These are phyloP conservation scores for Tuber brumale DNA, from an alignment of 495 filamentous ascomycete species.

Conservation along the genomic window DNA sequence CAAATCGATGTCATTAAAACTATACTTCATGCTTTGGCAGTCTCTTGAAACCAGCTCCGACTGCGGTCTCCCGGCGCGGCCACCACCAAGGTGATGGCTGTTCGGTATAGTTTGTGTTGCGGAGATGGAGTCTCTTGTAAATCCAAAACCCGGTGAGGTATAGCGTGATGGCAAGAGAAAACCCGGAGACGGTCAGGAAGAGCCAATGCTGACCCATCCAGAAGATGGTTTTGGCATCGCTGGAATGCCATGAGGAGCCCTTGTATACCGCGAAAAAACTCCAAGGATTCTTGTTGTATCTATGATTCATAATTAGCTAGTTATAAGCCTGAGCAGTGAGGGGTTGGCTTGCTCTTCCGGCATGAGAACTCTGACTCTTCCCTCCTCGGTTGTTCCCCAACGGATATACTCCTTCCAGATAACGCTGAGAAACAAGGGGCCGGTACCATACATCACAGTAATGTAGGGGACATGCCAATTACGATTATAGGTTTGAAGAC, in stretches of 20 bases:
- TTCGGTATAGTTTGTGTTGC: slow-evolving; percentile 23
- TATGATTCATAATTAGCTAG: slow-evolving; percentile 54
- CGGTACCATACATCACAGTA: slow-evolving; percentile 81
- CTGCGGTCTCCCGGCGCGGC: slow-evolving; percentile 28
- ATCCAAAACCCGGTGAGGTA: slow-evolving; percentile 28
- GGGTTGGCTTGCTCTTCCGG: slow-evolving; percentile 40
- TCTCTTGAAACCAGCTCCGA: slow-evolving; percentile 31
- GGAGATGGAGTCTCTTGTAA: slow-evolving; percentile 30
- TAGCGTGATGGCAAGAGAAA: slow-evolving; percentile 47
- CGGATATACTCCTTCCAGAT: slow-evolving; percentile 73
- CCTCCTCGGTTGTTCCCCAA: slow-evolving; percentile 36
- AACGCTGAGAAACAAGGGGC: slow-evolving; percentile 75
- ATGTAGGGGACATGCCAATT: slow-evolving; percentile 78
- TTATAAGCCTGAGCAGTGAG: background rate
- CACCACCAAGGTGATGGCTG: slow-evolving; percentile 27
- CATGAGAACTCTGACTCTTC: slow-evolving; percentile 42
- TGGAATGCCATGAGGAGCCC: slow-evolving; percentile 71
- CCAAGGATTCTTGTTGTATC: slow-evolving; percentile 65
- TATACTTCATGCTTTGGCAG: slow-evolving; percentile 37
- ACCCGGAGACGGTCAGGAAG: slow-evolving; percentile 60
- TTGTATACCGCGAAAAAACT: slow-evolving; percentile 71
- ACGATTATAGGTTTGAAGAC: slow-evolving; percentile 62
- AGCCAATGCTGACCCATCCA: slow-evolving; percentile 77
- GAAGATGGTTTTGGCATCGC: slow-evolving; percentile 68
- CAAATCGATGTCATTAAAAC: slow-evolving; percentile 17